phyloP scores from a whole-genome alignment of 2,329 filamentous ascomycete species.

The Akanthomyces uredinophilus region DNA sequence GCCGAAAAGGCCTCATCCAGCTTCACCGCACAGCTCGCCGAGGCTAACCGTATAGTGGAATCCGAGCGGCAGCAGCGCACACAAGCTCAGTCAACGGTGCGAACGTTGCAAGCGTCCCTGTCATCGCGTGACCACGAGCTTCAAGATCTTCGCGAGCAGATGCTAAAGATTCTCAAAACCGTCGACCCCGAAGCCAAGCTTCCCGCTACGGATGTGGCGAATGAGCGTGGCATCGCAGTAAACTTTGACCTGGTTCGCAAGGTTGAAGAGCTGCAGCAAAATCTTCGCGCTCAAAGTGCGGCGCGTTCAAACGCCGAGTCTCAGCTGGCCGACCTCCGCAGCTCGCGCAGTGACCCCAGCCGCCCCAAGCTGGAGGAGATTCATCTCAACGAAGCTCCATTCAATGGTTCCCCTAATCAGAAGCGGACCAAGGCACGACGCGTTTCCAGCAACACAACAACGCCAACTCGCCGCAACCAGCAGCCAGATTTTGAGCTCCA shows the following conservation, averaged over 20 bases:
- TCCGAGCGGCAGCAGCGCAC: conserved; percentile 80
- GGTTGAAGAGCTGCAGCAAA: conserved; percentile 83
- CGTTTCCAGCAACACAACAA: conserved; percentile 69
- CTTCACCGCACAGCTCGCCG: conserved; percentile 75
- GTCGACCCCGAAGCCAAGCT: conserved; percentile 72
- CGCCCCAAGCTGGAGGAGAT: conserved; percentile 82
- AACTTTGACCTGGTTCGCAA: conserved; percentile 82
- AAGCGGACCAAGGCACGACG: conserved; percentile 52
- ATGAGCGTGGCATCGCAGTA: conserved; percentile 64
- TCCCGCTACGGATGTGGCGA: conserved; percentile 51
- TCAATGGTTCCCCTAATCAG: conserved; percentile 69
- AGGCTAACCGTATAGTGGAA: conserved; percentile 83
- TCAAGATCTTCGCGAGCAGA: conserved; percentile 70
- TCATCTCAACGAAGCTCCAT: conserved; percentile 72
- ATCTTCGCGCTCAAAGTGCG: conserved; percentile 76
- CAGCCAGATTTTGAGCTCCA: conserved; percentile 53
- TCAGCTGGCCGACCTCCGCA: conserved; percentile 73
- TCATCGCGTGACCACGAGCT: conserved; percentile 79
- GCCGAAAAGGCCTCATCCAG: conserved; percentile 84
- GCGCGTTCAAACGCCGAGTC: conserved; percentile 76
- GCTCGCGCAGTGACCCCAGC: conserved; percentile 65
- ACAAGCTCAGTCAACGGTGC: conserved; percentile 80
- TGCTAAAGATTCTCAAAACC: conserved; percentile 77
- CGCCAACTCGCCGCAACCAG: conserved; percentile 64
- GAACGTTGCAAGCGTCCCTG: conserved; percentile 72